phyloP scores from a whole-genome alignment of 2,329 filamentous ascomycete species.

The Hymenoscyphus fructigenus region DNA sequence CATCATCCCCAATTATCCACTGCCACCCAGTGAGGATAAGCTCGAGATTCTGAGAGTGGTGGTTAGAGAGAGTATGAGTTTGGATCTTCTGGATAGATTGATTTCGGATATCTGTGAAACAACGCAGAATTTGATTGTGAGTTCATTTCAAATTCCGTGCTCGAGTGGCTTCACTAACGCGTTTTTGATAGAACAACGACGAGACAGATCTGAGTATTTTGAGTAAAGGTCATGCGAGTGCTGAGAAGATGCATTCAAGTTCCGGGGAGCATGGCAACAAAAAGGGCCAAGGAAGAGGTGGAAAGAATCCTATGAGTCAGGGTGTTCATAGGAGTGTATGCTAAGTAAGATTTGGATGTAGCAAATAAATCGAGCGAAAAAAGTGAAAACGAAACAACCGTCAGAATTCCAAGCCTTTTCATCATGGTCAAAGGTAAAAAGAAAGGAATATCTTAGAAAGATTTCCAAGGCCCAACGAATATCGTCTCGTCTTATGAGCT shows the following conservation, averaged over 20 bases:
- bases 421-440: too few relatives aligned
- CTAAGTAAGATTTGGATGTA: constrained; percentile 25
- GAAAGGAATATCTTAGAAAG: too few relatives aligned
- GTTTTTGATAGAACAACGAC: constrained; percentile 22
- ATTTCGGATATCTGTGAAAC: constrained; percentile 60
- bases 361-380: neutral
- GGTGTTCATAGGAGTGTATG: constrained; percentile 51
- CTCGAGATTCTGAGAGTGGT: constrained; percentile 68
- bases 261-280: constrained; percentile 14
- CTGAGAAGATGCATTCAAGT: constrained; percentile 41
- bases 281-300: constrained; percentile 35
- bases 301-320: constrained; percentile 44
- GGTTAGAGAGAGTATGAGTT: constrained; percentile 64
- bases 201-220: constrained; percentile 46
- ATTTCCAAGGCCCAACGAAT: too few relatives aligned
- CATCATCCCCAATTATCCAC: constrained; percentile 69
- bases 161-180: neutral
- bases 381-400: too few relatives aligned
- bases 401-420: too few relatives aligned
- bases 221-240: constrained; percentile 36
- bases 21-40: constrained; percentile 60
- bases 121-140: constrained; percentile 59
- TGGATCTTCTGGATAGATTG: constrained; percentile 64
- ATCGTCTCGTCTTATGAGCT: too few relatives aligned
- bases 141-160: constrained; percentile 35